A percentile compares a stretch with the other conserved stretches of the same genome.
Conservation (phyloP, 2,329 filamentous ascomycete species). For the Aspergillus nomiae region DNA sequence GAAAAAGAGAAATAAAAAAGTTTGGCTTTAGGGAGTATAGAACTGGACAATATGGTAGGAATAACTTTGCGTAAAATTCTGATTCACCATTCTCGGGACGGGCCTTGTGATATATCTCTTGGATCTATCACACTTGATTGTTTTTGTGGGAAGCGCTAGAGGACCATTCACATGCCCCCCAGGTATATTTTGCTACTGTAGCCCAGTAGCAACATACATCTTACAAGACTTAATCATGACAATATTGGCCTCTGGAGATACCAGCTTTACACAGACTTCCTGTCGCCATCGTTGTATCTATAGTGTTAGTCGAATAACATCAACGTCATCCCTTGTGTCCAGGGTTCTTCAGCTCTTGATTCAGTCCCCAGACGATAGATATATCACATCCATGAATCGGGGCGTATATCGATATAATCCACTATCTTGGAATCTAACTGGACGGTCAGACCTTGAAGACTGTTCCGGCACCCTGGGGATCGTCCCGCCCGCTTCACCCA, state of each 20-base stretch:
- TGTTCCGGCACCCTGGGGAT: conserved; percentile 19
- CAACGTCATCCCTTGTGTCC: neutral
- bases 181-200: neutral
- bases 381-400: conserved; percentile 21
- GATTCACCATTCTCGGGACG: neutral
- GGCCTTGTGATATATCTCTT: neutral
- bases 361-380: conserved; percentile 10
- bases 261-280: neutral
- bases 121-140: neutral
- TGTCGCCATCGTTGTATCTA: neutral
- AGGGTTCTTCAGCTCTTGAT: neutral
- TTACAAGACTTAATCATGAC: neutral
- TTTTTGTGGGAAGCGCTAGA: neutral
- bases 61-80: neutral
- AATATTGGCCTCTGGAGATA: neutral
- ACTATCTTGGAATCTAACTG: conserved; percentile 9
- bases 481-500: conserved; percentile 16
- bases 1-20: neutral
- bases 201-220: neutral
- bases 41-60: neutral
- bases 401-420: conserved; percentile 7
- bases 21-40: neutral
- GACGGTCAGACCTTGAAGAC: conserved; percentile 17
- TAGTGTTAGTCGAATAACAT: neutral
- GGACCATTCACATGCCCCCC: neutral